Evolutionary conservation across 192 early-diverging fungal species (phyloP).

Genomic region (Podila horticola): DNA sequence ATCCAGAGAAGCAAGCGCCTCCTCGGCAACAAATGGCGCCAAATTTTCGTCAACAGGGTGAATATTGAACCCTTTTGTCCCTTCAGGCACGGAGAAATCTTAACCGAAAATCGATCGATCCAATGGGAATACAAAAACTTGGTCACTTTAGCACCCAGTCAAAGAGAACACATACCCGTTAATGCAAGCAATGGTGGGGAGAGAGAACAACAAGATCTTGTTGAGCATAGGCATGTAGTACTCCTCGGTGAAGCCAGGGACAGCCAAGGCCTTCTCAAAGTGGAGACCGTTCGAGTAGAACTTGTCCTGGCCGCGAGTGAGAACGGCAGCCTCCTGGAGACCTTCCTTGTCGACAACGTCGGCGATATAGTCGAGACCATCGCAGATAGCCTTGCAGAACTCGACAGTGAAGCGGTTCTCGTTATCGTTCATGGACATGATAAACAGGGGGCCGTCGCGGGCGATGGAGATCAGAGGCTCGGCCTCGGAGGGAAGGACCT

Average conservation of each 20-base stretch:
- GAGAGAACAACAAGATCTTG: constrained; percentile 68
- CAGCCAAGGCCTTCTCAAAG: constrained; percentile 50
- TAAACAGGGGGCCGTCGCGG: constrained; percentile 66
- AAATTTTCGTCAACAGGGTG: constrained; percentile 1
- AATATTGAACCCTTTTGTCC: no score
- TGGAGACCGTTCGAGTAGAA: constrained; percentile 82
- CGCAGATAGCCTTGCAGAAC: constrained; percentile 64
- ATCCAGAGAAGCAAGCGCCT: not conserved
- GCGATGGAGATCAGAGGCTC: constrained; percentile 24
- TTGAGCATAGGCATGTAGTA: constrained; percentile 67
- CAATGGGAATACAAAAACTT: not conserved
- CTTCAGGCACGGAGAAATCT: not conserved
- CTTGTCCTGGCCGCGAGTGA: constrained; percentile 72
- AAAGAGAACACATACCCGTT: constrained; percentile 61
- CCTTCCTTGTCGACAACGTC: constrained; percentile 53
- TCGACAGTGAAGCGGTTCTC: constrained; percentile 75
- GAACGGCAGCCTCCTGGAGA: constrained; percentile 60
- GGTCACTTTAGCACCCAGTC: not conserved
- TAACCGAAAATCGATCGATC: not conserved
- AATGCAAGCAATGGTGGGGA: constrained; percentile 80
- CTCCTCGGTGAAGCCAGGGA: constrained; percentile 60
- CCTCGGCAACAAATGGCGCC: not conserved
- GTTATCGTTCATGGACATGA: constrained; percentile 71
- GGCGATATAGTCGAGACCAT: constrained; percentile 70
- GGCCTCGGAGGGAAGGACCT: not conserved